Evolutionary conservation across 768 basidiomycete genomes (phyloP).

Genomic region (Hemileccinum impolitum): DNA sequence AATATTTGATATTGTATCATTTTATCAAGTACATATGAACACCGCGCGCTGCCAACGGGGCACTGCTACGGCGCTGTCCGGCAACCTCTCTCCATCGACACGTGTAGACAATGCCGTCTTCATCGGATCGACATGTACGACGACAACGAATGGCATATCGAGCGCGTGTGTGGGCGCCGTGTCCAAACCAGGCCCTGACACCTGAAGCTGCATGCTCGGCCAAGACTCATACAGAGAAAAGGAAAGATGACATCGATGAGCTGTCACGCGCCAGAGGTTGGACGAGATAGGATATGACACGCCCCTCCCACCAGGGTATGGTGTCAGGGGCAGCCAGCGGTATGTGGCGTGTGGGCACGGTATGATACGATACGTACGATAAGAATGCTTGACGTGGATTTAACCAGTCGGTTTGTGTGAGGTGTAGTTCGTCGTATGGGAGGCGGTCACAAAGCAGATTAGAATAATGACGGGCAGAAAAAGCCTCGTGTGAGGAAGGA

Average conservation of each 20-base stretch:
- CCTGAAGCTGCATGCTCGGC: too few species aligned
- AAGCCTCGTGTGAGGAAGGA: neutral
- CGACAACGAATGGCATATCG: too few species aligned
- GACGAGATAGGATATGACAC: neutral
- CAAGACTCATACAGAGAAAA: neutral
- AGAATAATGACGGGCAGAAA: conserved; percentile 1
- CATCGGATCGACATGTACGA: too few species aligned
- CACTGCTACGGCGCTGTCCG: too few species aligned
- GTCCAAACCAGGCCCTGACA: too few species aligned
- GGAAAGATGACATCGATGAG: neutral
- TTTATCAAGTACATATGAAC: too few species aligned
- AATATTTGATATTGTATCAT: too few species aligned
- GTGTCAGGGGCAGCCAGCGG: conserved; percentile 5
- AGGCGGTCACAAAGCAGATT: conserved; percentile 7
- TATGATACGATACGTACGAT: conserved; percentile 6
- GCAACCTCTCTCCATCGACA: too few species aligned
- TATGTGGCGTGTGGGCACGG: conserved; percentile 3
- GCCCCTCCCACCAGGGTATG: neutral
- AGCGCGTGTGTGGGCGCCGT: too few species aligned
- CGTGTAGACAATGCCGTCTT: too few species aligned
- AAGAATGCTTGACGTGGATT: neutral
- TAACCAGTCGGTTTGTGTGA: neutral
- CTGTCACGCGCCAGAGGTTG: neutral
- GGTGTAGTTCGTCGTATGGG: conserved; percentile 1
- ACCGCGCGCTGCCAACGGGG: too few species aligned